A percentile compares a stretch with the other conserved stretches of the same genome.
Conservation (phyloP, 495 filamentous ascomycete genomes). For the Trichoderma reesei region DNA sequence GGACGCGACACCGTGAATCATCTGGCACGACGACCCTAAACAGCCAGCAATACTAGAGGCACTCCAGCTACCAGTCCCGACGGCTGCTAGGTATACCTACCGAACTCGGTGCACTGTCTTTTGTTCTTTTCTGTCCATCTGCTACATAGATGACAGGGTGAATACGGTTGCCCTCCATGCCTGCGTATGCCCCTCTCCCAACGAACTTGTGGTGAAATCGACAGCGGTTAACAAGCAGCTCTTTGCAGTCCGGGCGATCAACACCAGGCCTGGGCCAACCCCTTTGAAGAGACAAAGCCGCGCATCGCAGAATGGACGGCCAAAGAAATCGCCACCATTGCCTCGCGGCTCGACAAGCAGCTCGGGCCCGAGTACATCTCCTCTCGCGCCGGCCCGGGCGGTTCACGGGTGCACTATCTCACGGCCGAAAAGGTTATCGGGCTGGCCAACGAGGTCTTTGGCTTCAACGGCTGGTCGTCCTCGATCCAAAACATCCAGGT, state of each 20-base stretch:
- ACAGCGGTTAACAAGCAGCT: conserved; percentile 17
- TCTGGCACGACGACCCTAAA: too few relatives aligned
- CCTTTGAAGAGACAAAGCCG: conserved; percentile 62
- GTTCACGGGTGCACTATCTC: conserved; percentile 82
- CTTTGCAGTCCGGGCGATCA: conserved; percentile 65
- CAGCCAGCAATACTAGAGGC: too few relatives aligned
- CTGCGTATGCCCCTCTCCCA: conserved; percentile 18
- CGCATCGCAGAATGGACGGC: conserved; percentile 74
- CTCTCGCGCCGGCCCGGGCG: conserved; percentile 64
- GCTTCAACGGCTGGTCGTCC: conserved; percentile 97
- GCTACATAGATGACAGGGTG: not conserved
- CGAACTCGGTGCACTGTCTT: not conserved
- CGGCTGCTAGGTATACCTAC: not conserved
- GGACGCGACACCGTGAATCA: not conserved
- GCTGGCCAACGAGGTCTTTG: conserved; percentile 95
- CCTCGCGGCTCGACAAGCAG: conserved; percentile 77
- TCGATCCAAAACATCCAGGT: conserved; percentile 80
- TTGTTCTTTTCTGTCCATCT: not conserved
- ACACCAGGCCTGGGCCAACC: conserved; percentile 54
- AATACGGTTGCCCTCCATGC: conserved; percentile 17
- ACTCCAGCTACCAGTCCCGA: not conserved
- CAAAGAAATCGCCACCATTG: conserved; percentile 79
- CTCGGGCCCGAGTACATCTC: conserved; percentile 97
- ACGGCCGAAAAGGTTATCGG: conserved; percentile 89
- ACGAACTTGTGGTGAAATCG: too few relatives aligned